phyloP scores from a whole-genome alignment of 1,284 basidiomycete species.

The Ganoderma meredithae region DNA sequence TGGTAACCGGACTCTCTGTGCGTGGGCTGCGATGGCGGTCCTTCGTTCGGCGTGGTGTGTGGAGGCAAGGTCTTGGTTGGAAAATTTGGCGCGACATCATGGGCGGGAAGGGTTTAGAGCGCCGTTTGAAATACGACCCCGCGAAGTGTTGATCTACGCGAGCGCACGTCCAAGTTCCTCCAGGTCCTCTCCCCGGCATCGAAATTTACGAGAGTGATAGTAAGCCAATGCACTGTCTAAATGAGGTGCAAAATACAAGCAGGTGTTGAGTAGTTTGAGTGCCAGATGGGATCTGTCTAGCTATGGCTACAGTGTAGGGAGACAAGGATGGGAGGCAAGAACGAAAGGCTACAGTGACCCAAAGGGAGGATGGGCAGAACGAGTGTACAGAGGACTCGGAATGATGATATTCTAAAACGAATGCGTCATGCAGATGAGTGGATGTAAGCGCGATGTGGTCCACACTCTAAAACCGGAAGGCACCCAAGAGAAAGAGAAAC shows the following conservation, averaged over 20 bases:
- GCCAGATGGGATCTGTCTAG: neutral
- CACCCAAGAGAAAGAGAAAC: neutral
- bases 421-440: neutral
- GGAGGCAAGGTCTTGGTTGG: neutral
- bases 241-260: conserved; percentile 21
- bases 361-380: neutral
- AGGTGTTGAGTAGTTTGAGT: neutral
- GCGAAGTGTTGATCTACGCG: neutral
- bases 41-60: conserved; percentile 48
- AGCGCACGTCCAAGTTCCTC: neutral
- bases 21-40: conserved; percentile 86
- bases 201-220: neutral
- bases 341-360: conserved; percentile 7
- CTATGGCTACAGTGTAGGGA: conserved; percentile 22
- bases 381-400: conserved; percentile 14
- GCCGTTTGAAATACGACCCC: neutral
- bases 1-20: conserved; percentile 55
- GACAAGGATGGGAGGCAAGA: conserved; percentile 3
- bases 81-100: neutral
- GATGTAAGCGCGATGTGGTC: neutral
- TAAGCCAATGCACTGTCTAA: neutral
- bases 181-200: neutral
- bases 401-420: conserved; percentile 1
- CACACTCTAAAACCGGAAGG: neutral
- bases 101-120: neutral